These are phyloP conservation scores for Diaporthe ilicicola DNA, from an alignment of 2,329 filamentous ascomycete genomes.

Conservation along the genomic window DNA sequence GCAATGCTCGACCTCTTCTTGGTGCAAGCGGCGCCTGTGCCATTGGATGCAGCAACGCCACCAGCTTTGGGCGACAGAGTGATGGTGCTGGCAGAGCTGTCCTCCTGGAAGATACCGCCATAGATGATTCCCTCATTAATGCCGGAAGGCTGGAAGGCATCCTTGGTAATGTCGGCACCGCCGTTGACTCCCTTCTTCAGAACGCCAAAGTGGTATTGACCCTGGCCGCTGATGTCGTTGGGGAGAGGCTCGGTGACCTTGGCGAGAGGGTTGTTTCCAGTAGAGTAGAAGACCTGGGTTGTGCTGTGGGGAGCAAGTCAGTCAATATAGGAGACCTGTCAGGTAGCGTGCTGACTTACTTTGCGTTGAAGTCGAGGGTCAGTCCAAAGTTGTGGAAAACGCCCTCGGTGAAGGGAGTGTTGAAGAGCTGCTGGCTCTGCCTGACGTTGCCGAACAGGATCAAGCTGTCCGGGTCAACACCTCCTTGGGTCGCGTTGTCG, in stretches of 20 bases:
- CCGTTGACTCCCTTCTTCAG: slow-evolving; percentile 66
- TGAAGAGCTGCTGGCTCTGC: slow-evolving; percentile 58
- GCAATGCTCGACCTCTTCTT: slow-evolving; percentile 12
- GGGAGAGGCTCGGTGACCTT: slow-evolving; percentile 53
- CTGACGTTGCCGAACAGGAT: slow-evolving; percentile 57
- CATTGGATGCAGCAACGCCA: background rate
- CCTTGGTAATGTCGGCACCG: slow-evolving; percentile 53
- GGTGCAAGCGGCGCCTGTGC: background rate
- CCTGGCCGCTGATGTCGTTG: slow-evolving; percentile 64
- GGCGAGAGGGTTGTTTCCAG: slow-evolving; percentile 52
- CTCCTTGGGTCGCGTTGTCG: slow-evolving; percentile 40
- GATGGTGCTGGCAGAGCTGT: slow-evolving; percentile 52
- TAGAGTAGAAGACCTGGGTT: slow-evolving; percentile 66
- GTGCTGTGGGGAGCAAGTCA: slow-evolving; percentile 49
- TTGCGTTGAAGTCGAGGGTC: slow-evolving; percentile 63
- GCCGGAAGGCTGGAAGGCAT: slow-evolving; percentile 55
- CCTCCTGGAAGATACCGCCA: slow-evolving; percentile 62
- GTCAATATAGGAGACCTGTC: background rate
- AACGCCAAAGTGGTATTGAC: slow-evolving; percentile 69
- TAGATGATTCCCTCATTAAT: slow-evolving; percentile 63
- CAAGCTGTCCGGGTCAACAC: slow-evolving; percentile 49
- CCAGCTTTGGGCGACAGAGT: slow-evolving; percentile 40
- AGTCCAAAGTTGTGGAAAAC: slow-evolving; percentile 71
- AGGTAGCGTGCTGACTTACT: slow-evolving; percentile 48
- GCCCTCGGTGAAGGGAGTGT: slow-evolving; percentile 56